These are phyloP conservation scores for Trichoderma sp. DNA, from an alignment of 2,329 filamentous ascomycete genomes.

Conservation along the genomic window DNA sequence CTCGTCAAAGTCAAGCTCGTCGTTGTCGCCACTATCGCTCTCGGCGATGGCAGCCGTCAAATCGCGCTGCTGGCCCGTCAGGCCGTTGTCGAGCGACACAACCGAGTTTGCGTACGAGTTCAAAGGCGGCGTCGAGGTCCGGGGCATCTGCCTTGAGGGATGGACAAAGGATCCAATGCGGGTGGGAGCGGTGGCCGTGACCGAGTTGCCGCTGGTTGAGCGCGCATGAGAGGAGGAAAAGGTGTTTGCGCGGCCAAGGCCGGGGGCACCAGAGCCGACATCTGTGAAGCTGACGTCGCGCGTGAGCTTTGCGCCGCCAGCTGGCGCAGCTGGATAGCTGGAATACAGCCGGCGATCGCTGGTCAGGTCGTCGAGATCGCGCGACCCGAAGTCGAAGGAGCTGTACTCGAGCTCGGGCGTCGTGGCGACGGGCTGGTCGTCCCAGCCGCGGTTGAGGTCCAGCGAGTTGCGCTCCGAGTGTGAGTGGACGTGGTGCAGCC, in stretches of 20 bases:
- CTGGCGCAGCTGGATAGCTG: slow-evolving; percentile 23
- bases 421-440: slow-evolving; percentile 44
- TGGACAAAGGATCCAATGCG: slow-evolving; percentile 55
- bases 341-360: slow-evolving; percentile 20
- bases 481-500: slow-evolving; percentile 37
- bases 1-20: slow-evolving; percentile 22
- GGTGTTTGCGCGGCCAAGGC: slow-evolving; percentile 35
- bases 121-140: slow-evolving; percentile 57
- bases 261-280: slow-evolving; percentile 19
- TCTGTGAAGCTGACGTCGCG: slow-evolving; percentile 47
- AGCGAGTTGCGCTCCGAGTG: slow-evolving; percentile 61
- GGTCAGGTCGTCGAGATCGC: slow-evolving; percentile 27
- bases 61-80: slow-evolving; percentile 40
- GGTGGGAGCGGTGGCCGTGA: slow-evolving; percentile 51
- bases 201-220: slow-evolving; percentile 55
- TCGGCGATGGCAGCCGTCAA: slow-evolving; percentile 34
- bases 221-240: slow-evolving; percentile 46
- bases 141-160: slow-evolving; percentile 62
- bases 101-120: slow-evolving; percentile 57
- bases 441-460: slow-evolving; percentile 58
- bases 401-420: slow-evolving; percentile 28
- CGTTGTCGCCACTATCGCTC: slow-evolving; percentile 48
- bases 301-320: slow-evolving; percentile 25
- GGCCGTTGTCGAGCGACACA: slow-evolving; percentile 46
- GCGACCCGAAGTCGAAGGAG: slow-evolving; percentile 29